Percentiles rank a stretch among this genome's conserved stretches.
Evolutionary conservation across 2,329 filamentous ascomycete species (phyloP).

Genomic region (Aspergillus cejpii): DNA sequence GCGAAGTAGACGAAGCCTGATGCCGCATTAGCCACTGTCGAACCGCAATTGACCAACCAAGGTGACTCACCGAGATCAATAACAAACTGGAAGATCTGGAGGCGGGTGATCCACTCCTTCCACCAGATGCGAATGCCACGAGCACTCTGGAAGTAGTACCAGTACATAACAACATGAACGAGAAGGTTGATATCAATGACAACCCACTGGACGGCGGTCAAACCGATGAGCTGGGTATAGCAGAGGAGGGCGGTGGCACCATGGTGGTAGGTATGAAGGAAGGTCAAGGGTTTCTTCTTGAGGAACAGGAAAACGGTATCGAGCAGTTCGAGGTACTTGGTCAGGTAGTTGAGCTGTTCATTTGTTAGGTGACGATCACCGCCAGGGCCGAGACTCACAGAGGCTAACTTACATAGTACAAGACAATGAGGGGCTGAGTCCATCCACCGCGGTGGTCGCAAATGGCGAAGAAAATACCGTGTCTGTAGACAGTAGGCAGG

Average conservation of each 20-base stretch:
- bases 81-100: slow-evolving; percentile 95
- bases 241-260: slow-evolving; percentile 93
- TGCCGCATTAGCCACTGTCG: not conserved
- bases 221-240: slow-evolving; percentile 92
- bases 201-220: slow-evolving; percentile 92
- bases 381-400: not conserved
- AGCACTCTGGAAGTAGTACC: slow-evolving; percentile 99
- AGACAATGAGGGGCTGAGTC: slow-evolving; percentile 84
- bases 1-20: slow-evolving; percentile 95
- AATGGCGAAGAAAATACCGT: slow-evolving; percentile 84
- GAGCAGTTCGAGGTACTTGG: slow-evolving; percentile 92
- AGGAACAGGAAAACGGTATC: slow-evolving; percentile 96
- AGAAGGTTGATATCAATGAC: slow-evolving; percentile 85
- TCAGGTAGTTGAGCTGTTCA: slow-evolving; percentile 85
- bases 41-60: not conserved
- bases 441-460: slow-evolving; percentile 73
- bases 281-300: slow-evolving; percentile 99
- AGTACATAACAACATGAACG: slow-evolving; percentile 99
- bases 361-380: not conserved
- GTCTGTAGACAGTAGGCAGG: slow-evolving; percentile 69
- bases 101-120: slow-evolving; percentile 99
- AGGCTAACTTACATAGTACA: slow-evolving; percentile 78
- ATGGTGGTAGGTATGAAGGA: slow-evolving; percentile 99
- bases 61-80: slow-evolving; percentile 76
- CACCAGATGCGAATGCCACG: slow-evolving; percentile 95